A percentile compares a stretch with the other conserved stretches of the same genome.
These are phyloP conservation scores for Hyphopichia khmerensis DNA, from an alignment of 1,139 yeast genomes.

Conservation along the genomic window DNA sequence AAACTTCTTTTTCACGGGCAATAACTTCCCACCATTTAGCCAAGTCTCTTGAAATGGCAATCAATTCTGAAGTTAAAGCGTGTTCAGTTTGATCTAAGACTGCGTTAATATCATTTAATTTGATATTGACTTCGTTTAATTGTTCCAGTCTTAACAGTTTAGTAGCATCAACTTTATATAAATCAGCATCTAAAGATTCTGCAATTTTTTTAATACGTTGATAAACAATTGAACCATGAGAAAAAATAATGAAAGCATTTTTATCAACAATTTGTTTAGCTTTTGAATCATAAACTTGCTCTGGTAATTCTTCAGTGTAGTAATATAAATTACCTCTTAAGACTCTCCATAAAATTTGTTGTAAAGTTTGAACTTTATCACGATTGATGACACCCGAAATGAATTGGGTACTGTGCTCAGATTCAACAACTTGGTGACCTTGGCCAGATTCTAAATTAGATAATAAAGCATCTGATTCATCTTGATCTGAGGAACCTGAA, in stretches of 20 bases:
- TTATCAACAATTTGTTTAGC: constrained; percentile 30
- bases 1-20: constrained; percentile 71
- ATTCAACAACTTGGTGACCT: constrained; percentile 10
- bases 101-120: constrained; percentile 56
- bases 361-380: constrained; percentile 66
- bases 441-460: constrained; percentile 27
- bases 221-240: constrained; percentile 43
- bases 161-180: constrained; percentile 37
- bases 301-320: constrained; percentile 65
- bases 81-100: constrained; percentile 55
- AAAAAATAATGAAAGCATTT: constrained; percentile 45
- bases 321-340: constrained; percentile 87
- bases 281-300: constrained; percentile 40
- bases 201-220: constrained; percentile 44
- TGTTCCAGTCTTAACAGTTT: constrained; percentile 41
- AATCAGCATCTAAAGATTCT: constrained; percentile 46
- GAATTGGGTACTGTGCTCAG: constrained; percentile 37
- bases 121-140: constrained; percentile 52
- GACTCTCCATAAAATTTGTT: constrained; percentile 89
- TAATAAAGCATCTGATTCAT: constrained; percentile 23
- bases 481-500: constrained; percentile 11
- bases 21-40: constrained; percentile 68
- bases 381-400: constrained; percentile 84
- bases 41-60: constrained; percentile 72
- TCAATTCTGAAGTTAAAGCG: constrained; percentile 66